A percentile compares a stretch with the other conserved stretches of the same genome.
Conservation (phyloP, 108 stramenopile species). For the Cyclotella choctawhatcheeana region DNA sequence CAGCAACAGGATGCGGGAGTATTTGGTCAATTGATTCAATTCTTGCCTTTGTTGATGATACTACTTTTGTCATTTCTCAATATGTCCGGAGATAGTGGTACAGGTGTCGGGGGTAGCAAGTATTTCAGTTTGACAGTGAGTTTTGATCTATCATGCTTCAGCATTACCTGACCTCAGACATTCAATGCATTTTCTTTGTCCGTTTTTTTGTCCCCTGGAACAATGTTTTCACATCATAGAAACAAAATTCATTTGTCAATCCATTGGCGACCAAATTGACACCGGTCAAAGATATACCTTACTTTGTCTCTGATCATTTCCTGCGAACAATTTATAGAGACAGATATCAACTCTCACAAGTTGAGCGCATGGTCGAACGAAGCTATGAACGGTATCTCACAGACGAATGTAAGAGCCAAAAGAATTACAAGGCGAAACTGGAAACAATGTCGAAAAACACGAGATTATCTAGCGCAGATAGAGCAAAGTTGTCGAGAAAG, state of each 20-base stretch:
- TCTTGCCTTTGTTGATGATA: constrained; percentile 80
- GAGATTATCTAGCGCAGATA: constrained; percentile 58
- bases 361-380: constrained; percentile 87
- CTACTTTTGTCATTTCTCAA: constrained; percentile 74
- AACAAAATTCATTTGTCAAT: constrained; percentile 69
- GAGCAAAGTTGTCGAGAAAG: constrained; percentile 47
- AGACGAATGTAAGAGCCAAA: constrained; percentile 84
- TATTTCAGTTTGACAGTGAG: constrained; percentile 87
- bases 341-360: constrained; percentile 87
- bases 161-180: too few species aligned
- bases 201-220: background rate
- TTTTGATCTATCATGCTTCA: too few species aligned
- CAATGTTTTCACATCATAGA: constrained; percentile 27
- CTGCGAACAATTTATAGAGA: constrained; percentile 78
- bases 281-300: constrained; percentile 87
- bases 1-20: constrained; percentile 32
- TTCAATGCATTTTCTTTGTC: background rate
- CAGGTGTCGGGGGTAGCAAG: constrained; percentile 57
- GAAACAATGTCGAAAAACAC: constrained; percentile 44
- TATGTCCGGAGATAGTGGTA: constrained; percentile 34
- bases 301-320: constrained; percentile 86
- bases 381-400: constrained; percentile 78
- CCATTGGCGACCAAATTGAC: constrained; percentile 72
- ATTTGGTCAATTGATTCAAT: constrained; percentile 53
- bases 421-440: constrained; percentile 65